Conservation (phyloP, 805 yeast species). For the Maudiozyma bulderi region DNA sequence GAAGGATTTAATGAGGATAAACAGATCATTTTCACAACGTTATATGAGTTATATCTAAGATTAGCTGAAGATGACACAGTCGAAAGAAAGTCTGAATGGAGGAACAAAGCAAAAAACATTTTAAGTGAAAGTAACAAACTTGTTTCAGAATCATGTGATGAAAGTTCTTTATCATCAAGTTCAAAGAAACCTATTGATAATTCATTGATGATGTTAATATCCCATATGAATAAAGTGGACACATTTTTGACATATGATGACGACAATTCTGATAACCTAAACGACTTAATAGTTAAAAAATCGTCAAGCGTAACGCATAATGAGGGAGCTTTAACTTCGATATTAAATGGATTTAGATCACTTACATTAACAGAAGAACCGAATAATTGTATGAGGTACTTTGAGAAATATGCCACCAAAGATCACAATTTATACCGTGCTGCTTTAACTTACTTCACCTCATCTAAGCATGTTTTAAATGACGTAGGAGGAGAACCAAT, state of each 20-base stretch:
- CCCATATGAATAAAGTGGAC: conserved; percentile 33
- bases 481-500: conserved; percentile 43
- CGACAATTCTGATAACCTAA: neutral
- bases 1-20: conserved; percentile 63
- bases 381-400: conserved; percentile 44
- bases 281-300: neutral
- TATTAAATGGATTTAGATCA: conserved; percentile 38
- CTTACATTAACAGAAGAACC: conserved; percentile 51
- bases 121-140: conserved; percentile 38
- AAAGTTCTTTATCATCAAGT: conserved; percentile 7
- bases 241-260: conserved; percentile 23
- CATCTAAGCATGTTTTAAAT: conserved; percentile 42
- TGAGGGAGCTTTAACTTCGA: conserved; percentile 2
- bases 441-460: conserved; percentile 54
- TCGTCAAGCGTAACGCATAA: neutral
- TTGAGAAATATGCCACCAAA: conserved; percentile 48
- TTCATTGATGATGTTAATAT: conserved; percentile 29
- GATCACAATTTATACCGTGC: conserved; percentile 58
- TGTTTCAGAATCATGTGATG: conserved; percentile 40
- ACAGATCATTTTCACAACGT: conserved; percentile 62
- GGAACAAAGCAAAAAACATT: conserved; percentile 48
- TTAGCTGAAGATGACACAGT: conserved; percentile 36
- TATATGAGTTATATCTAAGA: conserved; percentile 72
- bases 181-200: conserved; percentile 16
- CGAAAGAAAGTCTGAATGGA: conserved; percentile 46